Evolutionary conservation across 148 eudicot species (phyloP), one percentile per base, ranked within the genome.

Genomic region (Linanthus parryae): DNA sequence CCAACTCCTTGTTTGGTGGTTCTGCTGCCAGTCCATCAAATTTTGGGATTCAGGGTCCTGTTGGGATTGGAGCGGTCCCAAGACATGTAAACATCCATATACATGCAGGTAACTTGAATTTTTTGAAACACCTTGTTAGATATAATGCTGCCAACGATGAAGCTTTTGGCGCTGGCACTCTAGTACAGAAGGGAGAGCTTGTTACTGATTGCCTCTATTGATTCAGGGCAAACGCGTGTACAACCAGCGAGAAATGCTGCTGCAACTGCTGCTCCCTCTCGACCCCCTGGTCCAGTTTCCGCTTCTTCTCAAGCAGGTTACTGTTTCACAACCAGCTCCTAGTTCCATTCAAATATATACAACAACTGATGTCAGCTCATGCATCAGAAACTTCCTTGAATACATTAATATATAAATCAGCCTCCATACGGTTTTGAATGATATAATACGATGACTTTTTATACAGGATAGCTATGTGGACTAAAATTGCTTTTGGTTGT

Each of bases 71-170:
- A 49, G 61, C 64, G 45, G 66, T 73, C 44, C 82, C 95, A 36
- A 82, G 99, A 68, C 69, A 88, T 65, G 69, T 94, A 35, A 94
- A 88, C 55, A 84, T 94, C 50, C 99, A 88, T 65, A 82, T 94
- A 63, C 96, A 88, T 72, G 77, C 99, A 41, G 96, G 96, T 94
- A 71, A 55, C 74, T 8, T 38, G 11, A 31, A 19, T 1, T 11
- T 13, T 12, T 10, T 52, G n/a, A n/a, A n/a, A n/a, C n/a, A n/a
- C n/a, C n/a, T n/a, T n/a, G n/a, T n/a, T n/a, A n/a, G n/a, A n/a
- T n/a, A n/a, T n/a, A n/a, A n/a, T n/a, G n/a, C n/a, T n/a, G n/a
- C n/a, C n/a, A n/a, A n/a, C n/a, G n/a, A n/a, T n/a, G n/a, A n/a
- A n/a, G n/a, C n/a, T n/a, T n/a, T n/a, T n/a, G n/a, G n/a, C n/a